Conservation (phyloP, 345 rosid genomes). For the Sisymbrium altissimum region DNA sequence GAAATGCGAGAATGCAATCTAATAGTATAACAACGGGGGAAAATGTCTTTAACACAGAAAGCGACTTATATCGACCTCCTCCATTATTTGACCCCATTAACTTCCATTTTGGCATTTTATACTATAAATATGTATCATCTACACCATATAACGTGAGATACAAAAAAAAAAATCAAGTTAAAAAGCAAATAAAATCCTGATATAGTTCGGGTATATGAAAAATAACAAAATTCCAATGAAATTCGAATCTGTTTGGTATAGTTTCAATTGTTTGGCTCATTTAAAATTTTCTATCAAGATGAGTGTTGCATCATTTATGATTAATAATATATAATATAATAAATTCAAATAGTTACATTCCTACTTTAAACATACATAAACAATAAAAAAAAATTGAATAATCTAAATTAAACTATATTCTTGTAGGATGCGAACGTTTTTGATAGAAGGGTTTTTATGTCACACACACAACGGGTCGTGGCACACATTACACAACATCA, state of each 20-base stretch:
- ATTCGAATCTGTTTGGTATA: background rate
- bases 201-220: background rate
- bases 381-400: background rate
- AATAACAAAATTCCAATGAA: background rate
- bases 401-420: background rate
- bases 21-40: background rate
- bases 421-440: conserved; percentile 53
- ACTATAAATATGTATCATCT: background rate
- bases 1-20: conserved; percentile 10
- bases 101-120: conserved; percentile 7
- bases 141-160: background rate
- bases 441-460: conserved; percentile 87
- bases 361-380: background rate
- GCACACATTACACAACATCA: conserved; percentile 96
- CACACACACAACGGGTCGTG: conserved; percentile 92
- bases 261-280: background rate
- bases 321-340: background rate
- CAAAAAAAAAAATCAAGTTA: background rate
- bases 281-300: background rate
- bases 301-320: background rate
- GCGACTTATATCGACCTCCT: conserved; percentile 26
- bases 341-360: background rate
- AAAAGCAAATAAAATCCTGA: background rate
- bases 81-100: conserved; percentile 22
- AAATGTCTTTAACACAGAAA: conserved; percentile 12